These are phyloP conservation scores for Lachnellula hyalina DNA, from an alignment of 2,329 filamentous ascomycete species.

Conservation along the genomic window DNA sequence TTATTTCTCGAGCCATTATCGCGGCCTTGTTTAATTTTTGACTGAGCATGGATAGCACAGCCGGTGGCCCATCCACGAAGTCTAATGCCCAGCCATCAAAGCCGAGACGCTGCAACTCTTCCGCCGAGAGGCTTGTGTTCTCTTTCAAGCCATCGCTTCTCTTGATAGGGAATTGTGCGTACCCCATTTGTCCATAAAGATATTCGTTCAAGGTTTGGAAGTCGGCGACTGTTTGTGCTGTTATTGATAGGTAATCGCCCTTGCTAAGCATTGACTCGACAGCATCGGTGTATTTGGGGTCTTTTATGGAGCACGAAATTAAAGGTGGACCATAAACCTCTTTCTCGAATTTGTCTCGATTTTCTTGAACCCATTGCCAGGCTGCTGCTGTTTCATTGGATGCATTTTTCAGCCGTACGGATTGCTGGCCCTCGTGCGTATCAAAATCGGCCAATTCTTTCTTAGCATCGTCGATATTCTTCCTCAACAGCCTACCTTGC, in stretches of 20 bases:
- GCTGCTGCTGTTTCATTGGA: slow-evolving; percentile 62
- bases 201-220: slow-evolving; percentile 61
- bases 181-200: slow-evolving; percentile 42
- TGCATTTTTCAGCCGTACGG: slow-evolving; percentile 55
- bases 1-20: slow-evolving; percentile 58
- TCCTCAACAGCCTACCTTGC: slow-evolving; percentile 38
- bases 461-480: slow-evolving; percentile 37
- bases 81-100: slow-evolving; percentile 79
- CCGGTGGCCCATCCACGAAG: slow-evolving; percentile 71
- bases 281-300: slow-evolving; percentile 50
- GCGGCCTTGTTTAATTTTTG: slow-evolving; percentile 67
- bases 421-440: slow-evolving; percentile 70
- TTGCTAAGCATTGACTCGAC: slow-evolving; percentile 52
- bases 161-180: slow-evolving; percentile 68
- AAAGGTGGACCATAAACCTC: slow-evolving; percentile 62
- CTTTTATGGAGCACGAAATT: slow-evolving; percentile 58
- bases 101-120: slow-evolving; percentile 54
- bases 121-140: slow-evolving; percentile 48
- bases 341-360: slow-evolving; percentile 56
- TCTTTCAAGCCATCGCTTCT: slow-evolving; percentile 49
- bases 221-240: slow-evolving; percentile 69
- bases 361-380: slow-evolving; percentile 76
- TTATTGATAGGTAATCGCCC: slow-evolving; percentile 58
- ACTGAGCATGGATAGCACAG: slow-evolving; percentile 79
- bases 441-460: slow-evolving; percentile 55